Evolutionary conservation across 2,329 filamentous ascomycete species (phyloP).

Genomic region (Grosmannia clavigera): DNA sequence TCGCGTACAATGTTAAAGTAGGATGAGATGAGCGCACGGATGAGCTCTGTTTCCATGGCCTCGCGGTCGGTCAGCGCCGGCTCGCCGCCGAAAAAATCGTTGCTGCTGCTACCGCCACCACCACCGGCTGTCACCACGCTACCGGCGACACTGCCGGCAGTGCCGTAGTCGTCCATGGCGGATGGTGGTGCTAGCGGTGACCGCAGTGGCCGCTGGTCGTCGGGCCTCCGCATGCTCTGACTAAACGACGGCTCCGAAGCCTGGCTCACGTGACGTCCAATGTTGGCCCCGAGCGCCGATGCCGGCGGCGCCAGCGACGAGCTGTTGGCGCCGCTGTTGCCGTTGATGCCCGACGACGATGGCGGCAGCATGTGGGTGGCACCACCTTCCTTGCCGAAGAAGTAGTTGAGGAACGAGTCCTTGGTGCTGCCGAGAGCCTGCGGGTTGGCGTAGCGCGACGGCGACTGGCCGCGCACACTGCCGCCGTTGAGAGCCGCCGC

Average conservation of each 20-base stretch:
- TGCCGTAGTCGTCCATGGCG: conserved; percentile 2
- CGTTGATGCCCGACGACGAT: conserved; percentile 8
- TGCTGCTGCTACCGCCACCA: not conserved
- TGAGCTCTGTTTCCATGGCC: conserved; percentile 93
- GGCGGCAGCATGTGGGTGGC: not conserved
- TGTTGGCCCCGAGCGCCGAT: conserved; percentile 15
- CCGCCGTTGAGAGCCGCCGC: conserved; percentile 53
- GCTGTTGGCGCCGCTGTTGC: not conserved
- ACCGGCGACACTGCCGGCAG: conserved; percentile 18
- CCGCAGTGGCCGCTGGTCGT: conserved; percentile 43
- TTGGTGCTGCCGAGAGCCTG: conserved; percentile 51
- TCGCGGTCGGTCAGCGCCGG: conserved; percentile 90
- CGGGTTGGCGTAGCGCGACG: conserved; percentile 48
- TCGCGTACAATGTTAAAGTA: conserved; percentile 99
- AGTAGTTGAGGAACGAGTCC: conserved; percentile 96
- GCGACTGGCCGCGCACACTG: conserved; percentile 37
- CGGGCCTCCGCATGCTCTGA: conserved; percentile 58
- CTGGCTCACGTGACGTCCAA: conserved; percentile 60
- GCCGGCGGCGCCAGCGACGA: not conserved
- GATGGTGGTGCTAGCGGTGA: conserved; percentile 24
- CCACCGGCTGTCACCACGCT: conserved; percentile 17
- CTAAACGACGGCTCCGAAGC: conserved; percentile 69
- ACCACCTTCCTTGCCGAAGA: conserved; percentile 88
- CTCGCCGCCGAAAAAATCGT: conserved; percentile 36
- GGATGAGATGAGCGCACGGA: conserved; percentile 88